These are phyloP conservation scores for Bruguiera gymnorhiza DNA, from an alignment of 345 rosid species.

Conservation along the genomic window DNA sequence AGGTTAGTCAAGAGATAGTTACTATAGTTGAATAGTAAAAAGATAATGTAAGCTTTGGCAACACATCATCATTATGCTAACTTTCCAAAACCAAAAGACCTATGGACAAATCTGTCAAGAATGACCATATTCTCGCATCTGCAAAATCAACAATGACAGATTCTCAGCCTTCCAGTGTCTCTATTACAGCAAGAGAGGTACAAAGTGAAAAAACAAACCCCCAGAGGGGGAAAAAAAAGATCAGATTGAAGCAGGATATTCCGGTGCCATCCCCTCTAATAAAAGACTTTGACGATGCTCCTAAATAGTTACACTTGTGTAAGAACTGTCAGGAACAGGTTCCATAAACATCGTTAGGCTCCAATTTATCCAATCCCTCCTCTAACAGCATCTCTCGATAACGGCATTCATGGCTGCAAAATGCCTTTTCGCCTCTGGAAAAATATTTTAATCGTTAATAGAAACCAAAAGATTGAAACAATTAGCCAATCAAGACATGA, in stretches of 20 bases:
- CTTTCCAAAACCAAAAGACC: constrained; percentile 13
- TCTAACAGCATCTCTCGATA: constrained; percentile 66
- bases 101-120: constrained; percentile 17
- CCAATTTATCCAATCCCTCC: constrained; percentile 26
- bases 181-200: constrained; percentile 3
- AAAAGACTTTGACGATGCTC: constrained; percentile 1
- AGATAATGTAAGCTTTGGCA: constrained; percentile 12
- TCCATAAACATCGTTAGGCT: constrained; percentile 23
- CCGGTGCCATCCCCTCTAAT: not conserved
- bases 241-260: constrained; percentile 6
- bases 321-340: constrained; percentile 14
- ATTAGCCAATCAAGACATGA: too few species aligned
- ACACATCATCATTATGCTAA: constrained; percentile 19
- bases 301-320: not conserved
- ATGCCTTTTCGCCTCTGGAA: constrained; percentile 85
- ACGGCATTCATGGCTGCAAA: constrained; percentile 88
- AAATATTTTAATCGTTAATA: not conserved
- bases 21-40: not conserved
- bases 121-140: constrained; percentile 21
- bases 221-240: not conserved
- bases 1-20: constrained; percentile 13
- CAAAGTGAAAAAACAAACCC: not conserved
- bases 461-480: not conserved
- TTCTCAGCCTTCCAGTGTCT: constrained; percentile 6
- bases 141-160: constrained; percentile 20